Evolutionary conservation across 225 moss, liverwort and hornwort genomes (phyloP).

Genomic region (Takakia lepidozioides): DNA sequence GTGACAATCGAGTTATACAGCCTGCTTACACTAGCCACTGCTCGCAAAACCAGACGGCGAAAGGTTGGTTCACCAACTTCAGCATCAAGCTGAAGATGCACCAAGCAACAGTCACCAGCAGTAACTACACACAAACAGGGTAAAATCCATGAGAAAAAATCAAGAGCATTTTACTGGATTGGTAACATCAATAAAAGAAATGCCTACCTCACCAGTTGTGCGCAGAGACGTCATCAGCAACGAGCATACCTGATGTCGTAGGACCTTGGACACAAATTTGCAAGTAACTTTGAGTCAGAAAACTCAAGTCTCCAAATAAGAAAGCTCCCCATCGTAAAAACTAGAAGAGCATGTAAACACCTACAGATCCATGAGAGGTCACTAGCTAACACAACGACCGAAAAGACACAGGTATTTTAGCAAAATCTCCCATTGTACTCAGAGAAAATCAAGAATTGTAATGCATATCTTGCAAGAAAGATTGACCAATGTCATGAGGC

Average conservation of each 20-base stretch:
- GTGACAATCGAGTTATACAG: constrained; percentile 80
- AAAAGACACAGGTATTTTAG: too few relatives aligned
- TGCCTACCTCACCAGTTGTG: constrained; percentile 70
- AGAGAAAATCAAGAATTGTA: too few relatives aligned
- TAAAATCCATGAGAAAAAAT: background rate
- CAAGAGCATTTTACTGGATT: background rate
- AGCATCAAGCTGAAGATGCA: constrained; percentile 41
- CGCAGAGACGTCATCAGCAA: constrained; percentile 95
- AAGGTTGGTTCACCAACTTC: constrained; percentile 78
- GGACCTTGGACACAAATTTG: constrained; percentile 42
- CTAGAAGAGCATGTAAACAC: too few relatives aligned
- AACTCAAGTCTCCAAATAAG: too few relatives aligned
- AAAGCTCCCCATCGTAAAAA: too few relatives aligned
- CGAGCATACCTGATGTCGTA: constrained; percentile 87
- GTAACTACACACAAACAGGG: background rate
- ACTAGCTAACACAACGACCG: too few relatives aligned
- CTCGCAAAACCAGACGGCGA: constrained; percentile 78
- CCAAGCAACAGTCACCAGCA: background rate
- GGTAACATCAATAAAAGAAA: too few relatives aligned
- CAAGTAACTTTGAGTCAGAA: background rate
- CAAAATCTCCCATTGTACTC: too few relatives aligned
- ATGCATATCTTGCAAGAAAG: too few relatives aligned
- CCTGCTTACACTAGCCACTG: constrained; percentile 88
- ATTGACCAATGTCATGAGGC: too few relatives aligned
- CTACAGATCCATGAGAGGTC: too few relatives aligned